Conservation (phyloP, 1,284 basidiomycete species). For the Naganishia cerealis region DNA sequence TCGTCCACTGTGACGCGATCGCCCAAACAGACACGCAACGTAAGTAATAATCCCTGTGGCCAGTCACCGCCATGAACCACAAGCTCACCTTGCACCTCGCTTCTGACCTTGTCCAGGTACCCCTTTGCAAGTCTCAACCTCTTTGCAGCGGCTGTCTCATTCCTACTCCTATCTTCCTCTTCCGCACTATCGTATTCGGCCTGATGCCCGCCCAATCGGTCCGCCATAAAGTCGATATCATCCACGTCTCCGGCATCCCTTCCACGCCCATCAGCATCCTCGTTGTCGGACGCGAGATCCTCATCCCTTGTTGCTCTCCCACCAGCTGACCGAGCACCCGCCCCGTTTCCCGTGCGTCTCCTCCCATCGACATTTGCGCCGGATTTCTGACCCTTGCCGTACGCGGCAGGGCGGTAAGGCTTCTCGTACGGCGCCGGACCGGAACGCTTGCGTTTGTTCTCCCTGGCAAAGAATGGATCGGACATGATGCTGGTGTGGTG, state of each 20-base stretch:
- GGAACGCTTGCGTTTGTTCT: slow-evolving; percentile 69
- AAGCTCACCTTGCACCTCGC: slow-evolving; percentile 69
- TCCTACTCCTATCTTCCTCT: slow-evolving; percentile 64
- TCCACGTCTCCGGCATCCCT: slow-evolving; percentile 60
- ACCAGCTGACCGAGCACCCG: slow-evolving; percentile 22
- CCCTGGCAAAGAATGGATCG: slow-evolving; percentile 74
- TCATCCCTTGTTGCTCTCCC: slow-evolving; percentile 60
- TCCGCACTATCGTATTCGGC: slow-evolving; percentile 62
- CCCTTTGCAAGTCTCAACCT: slow-evolving; percentile 82
- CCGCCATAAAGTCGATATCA: slow-evolving; percentile 69
- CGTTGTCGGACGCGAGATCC: slow-evolving; percentile 60
- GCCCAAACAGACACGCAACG: neutral
- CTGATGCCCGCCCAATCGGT: slow-evolving; percentile 59
- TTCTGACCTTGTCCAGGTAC: slow-evolving; percentile 77
- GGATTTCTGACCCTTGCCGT: slow-evolving; percentile 39
- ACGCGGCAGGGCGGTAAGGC: slow-evolving; percentile 38
- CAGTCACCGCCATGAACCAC: neutral
- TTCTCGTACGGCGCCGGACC: slow-evolving; percentile 50
- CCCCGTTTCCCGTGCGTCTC: neutral
- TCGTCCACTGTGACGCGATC: slow-evolving; percentile 53
- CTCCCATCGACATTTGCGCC: slow-evolving; percentile 34
- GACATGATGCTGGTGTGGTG: slow-evolving; percentile 3
- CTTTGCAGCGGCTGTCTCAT: slow-evolving; percentile 93
- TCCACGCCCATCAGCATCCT: slow-evolving; percentile 62
- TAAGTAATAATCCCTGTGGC: neutral